Conservation (phyloP, 495 filamentous ascomycete species). For the Aspergillus taichungensis region DNA sequence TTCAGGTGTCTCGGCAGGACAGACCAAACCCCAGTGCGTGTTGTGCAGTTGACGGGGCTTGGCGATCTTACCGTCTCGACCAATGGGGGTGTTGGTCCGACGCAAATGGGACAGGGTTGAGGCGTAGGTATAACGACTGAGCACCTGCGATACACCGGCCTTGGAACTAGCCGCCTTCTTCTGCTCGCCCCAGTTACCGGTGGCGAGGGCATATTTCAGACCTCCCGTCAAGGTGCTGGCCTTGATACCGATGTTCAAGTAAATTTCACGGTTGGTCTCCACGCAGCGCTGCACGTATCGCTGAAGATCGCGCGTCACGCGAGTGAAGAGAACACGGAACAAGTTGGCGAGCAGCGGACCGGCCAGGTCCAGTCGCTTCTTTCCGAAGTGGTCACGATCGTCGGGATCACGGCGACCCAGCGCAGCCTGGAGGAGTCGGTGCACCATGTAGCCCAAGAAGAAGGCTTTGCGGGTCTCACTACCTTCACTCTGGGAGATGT, state of each 20-base stretch:
- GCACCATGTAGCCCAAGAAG: conserved; percentile 98
- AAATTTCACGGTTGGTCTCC: conserved; percentile 79
- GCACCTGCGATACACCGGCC: conserved; percentile 94
- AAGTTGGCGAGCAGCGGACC: conserved; percentile 88
- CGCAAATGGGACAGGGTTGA: conserved; percentile 94
- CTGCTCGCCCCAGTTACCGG: conserved; percentile 98
- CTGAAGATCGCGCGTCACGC: conserved; percentile 81
- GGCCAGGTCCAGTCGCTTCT: conserved; percentile 94
- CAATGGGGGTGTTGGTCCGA: conserved; percentile 95
- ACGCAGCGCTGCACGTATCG: conserved; percentile 85
- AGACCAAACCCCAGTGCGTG: conserved; percentile 97
- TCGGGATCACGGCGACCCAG: conserved; percentile 87
- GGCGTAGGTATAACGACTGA: conserved; percentile 95
- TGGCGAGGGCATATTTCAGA: conserved; percentile 94
- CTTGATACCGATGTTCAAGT: conserved; percentile 82
- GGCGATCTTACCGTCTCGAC: conserved; percentile 94
- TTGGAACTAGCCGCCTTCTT: conserved; percentile 94
- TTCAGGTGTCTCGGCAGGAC: conserved; percentile 95
- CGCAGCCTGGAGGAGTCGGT: conserved; percentile 83
- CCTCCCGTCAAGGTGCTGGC: conserved; percentile 84
- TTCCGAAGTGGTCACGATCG: conserved; percentile 97
- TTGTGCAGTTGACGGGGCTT: conserved; percentile 98
- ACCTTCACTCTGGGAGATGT: conserved; percentile 93
- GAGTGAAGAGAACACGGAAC: conserved; percentile 79
- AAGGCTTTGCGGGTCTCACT: conserved; percentile 95